Conservation (phyloP, 441 rosid genomes). For the Geranium incanum region DNA sequence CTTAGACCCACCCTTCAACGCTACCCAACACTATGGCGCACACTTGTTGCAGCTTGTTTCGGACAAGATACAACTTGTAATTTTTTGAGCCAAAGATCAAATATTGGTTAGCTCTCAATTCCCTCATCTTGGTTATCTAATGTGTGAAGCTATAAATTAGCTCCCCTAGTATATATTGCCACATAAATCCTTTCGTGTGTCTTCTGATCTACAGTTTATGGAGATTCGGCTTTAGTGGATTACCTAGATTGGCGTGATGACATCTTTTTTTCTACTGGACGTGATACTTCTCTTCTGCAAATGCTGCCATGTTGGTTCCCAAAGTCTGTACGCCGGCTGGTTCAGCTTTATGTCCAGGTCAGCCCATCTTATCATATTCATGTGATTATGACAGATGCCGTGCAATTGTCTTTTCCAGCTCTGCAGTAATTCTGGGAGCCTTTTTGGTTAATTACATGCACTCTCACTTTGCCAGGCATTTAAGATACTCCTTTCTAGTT, state of each 20-base stretch:
- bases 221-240: constrained; percentile 58
- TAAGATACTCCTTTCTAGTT: constrained; percentile 3
- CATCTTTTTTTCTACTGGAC: constrained; percentile 79
- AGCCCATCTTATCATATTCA: constrained; percentile 16
- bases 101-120: constrained; percentile 51
- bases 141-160: constrained; percentile 13
- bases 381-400: constrained; percentile 9
- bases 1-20: constrained; percentile 69
- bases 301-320: constrained; percentile 99
- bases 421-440: not conserved
- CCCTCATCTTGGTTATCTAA: constrained; percentile 16
- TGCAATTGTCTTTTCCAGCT: constrained; percentile 6
- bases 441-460: constrained; percentile 1
- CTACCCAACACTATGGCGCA: constrained; percentile 83
- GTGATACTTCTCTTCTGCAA: constrained; percentile 91
- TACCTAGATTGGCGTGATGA: constrained; percentile 90
- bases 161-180: not conserved
- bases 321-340: constrained; percentile 75
- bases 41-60: constrained; percentile 65
- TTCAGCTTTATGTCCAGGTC: constrained; percentile 96
- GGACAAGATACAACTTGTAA: constrained; percentile 57
- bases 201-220: constrained; percentile 23
- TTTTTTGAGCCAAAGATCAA: constrained; percentile 45
- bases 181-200: constrained; percentile 26
- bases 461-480: not conserved